These are phyloP conservation scores for Penicillium sp. DNA, from an alignment of 2,329 filamentous ascomycete genomes.

Conservation along the genomic window DNA sequence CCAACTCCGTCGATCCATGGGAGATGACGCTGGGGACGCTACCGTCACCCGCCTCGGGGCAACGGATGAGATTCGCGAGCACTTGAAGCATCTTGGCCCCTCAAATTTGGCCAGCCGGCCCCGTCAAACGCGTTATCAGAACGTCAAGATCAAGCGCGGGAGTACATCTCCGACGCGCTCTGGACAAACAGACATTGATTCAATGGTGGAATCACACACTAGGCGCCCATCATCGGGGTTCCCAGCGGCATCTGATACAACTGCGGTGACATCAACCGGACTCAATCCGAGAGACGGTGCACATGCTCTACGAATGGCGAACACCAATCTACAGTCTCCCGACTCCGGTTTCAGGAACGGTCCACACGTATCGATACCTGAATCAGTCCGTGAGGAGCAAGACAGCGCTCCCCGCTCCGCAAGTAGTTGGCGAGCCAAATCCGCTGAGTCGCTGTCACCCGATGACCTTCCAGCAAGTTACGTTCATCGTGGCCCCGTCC, in stretches of 20 bases:
- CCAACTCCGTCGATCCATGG: constrained; percentile 43
- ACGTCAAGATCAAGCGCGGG: constrained; percentile 69
- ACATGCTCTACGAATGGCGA: constrained; percentile 62
- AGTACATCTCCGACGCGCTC: constrained; percentile 40
- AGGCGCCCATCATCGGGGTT: constrained; percentile 23
- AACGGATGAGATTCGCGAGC: constrained; percentile 61
- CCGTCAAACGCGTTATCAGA: constrained; percentile 64
- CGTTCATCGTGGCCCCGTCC: constrained; percentile 56
- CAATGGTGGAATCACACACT: constrained; percentile 44
- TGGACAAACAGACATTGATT: constrained; percentile 41
- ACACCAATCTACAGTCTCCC: constrained; percentile 37
- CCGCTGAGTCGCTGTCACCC: constrained; percentile 23
- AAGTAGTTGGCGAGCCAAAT: constrained; percentile 29
- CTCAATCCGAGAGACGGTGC: constrained; percentile 68
- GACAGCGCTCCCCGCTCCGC: constrained; percentile 31
- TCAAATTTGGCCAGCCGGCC: constrained; percentile 67
- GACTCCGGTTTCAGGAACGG: constrained; percentile 33
- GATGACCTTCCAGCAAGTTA: constrained; percentile 35
- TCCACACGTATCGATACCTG: constrained; percentile 36
- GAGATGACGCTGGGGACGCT: constrained; percentile 34
- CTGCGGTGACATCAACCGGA: constrained; percentile 57
- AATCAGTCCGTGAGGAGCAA: constrained; percentile 37
- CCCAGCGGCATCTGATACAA: constrained; percentile 1
- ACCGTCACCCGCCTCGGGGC: constrained; percentile 54
- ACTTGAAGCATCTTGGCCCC: constrained; percentile 67